Evolutionary conservation across 768 basidiomycete species (phyloP), one percentile per base, ranked within the genome.

Genomic region (Calocybe gangraenosa): DNA sequence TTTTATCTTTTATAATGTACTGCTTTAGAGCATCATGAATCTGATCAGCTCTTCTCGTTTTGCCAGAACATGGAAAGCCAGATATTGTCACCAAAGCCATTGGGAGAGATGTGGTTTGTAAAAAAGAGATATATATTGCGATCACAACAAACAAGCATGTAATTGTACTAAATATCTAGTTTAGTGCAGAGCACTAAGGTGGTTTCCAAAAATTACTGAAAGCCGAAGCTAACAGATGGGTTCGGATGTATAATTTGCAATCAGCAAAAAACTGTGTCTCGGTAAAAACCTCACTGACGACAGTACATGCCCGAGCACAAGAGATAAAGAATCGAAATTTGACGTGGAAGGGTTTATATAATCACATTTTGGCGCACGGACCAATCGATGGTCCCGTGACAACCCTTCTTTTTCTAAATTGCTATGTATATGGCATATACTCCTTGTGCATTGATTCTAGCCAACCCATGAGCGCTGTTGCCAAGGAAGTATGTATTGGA

Each of bases 241-340:
- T 89, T 87, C 85, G 87, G 87, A 90, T 90, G 86, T 87, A 76
- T 88, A 89, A 87, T 90, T 90, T 90, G 87, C 87, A 90, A 90
- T 84, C 83, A 90, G 86, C 87, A 88, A 90, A 73, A 87, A 78
- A 87, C 85, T 87, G 82, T 84, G 83, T 81, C 85, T 91, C 88
- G 84, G 87, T 90, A 86, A 73, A 81, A 75, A 91, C 88, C 85
- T 91, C 88, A 90, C 87, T 86, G 82, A 81, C 83, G 84, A 87
- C 83, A 86, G 84, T 87, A 82, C 86, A 81, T 85, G 84, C 86
- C 86, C 87, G 84, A 88, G 86, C 86, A 89, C 87, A 91, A 91
- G 84, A 85, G 83, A 83, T 83, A 57, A 56, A 56, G 70, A 73
- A 62, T 49, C 14, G 21, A 3, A 13, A 35, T 0, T 25, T 18